These are phyloP conservation scores for Penicillium flavigenum DNA, from an alignment of 495 filamentous ascomycete genomes.

Conservation along the genomic window DNA sequence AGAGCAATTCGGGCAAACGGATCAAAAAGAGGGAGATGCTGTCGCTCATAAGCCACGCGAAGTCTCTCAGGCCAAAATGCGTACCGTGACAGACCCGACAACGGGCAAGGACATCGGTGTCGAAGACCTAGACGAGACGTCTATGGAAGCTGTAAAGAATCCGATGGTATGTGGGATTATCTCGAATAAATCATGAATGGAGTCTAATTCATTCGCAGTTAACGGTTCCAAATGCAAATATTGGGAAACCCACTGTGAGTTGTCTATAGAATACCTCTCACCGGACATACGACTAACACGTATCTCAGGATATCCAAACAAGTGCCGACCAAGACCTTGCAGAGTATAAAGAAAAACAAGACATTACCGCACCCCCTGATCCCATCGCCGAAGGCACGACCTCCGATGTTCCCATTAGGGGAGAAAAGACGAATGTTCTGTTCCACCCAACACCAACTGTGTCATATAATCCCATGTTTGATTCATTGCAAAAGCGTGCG, in stretches of 20 bases:
- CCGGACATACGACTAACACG: conserved; percentile 25
- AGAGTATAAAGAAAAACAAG: conserved; percentile 81
- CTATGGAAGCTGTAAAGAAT: conserved; percentile 68
- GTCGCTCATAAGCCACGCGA: conserved; percentile 42
- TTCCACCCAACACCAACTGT: conserved; percentile 92
- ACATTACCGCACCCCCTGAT: conserved; percentile 87
- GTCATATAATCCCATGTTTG: conserved; percentile 83
- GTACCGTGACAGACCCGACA: conserved; percentile 80
- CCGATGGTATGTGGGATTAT: conserved; percentile 52
- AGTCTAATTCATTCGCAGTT: conserved; percentile 47
- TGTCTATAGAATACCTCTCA: background rate
- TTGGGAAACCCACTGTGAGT: conserved; percentile 67
- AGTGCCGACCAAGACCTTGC: conserved; percentile 59
- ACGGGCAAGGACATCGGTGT: conserved; percentile 86
- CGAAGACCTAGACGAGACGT: conserved; percentile 70
- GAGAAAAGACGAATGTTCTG: conserved; percentile 92
- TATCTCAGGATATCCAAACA: conserved; percentile 56
- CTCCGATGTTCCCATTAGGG: conserved; percentile 90
- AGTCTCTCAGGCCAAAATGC: conserved; percentile 51
- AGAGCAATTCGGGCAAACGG: conserved; percentile 41
- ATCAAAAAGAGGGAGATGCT: conserved; percentile 41
- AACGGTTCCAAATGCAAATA: conserved; percentile 86
- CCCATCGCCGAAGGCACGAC: conserved; percentile 76
- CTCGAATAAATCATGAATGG: background rate
- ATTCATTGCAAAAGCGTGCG: conserved; percentile 67